Base-by-base conservation (phyloP, 352 stramenopile species). In the Phytophthora brassicae region DNA sequence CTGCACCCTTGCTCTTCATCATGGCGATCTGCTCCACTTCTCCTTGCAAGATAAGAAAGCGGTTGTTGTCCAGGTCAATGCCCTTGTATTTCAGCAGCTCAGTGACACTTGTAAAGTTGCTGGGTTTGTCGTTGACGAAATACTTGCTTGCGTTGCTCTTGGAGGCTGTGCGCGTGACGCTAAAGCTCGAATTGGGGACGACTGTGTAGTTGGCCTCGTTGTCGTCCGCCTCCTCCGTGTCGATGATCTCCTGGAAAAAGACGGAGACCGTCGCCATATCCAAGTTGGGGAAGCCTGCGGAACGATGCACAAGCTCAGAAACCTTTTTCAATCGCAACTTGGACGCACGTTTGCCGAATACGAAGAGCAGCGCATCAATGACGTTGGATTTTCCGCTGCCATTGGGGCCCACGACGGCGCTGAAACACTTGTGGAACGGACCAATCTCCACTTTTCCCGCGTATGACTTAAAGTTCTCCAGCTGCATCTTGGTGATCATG, bases 381-480 rank as follows among this genome's bases (percentile, higher is more conserved):
- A 99, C 96, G 72, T 99, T 99, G 17, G 95, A 99, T 79, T 99
- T 99, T 48, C 98, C 98, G 54, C 94, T 99, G 38, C 97, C 98
- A 72, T 99, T 99, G 20, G 97, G 97, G 5, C 98, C 98, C 9
- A 99, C 96, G 20, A 99, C 94, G 16, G 92, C 92, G 53, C 90
- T 98, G 81, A 99, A 99, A 66, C 96, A 98, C 79, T 99, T 99
- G 88, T 99, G 96, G 78, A 99, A 99, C 22, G 97, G 97, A 0
- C 98, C 97, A 64, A 99, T 99, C 65, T 97, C 91, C 22, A 93
- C 89, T 39, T 89, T 78, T 0, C 97, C 97, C 5, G 96, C 98
- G 77, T 99, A 99, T 31, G 93, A 99, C 79, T 99, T 99, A 79
- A 99, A 99, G 72, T 99, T 99, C 74, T 99, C 94, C 44, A 99